These are phyloP conservation scores for Teratosphaeria epicoccoides DNA, from an alignment of 2,329 filamentous ascomycete genomes.

Conservation along the genomic window DNA sequence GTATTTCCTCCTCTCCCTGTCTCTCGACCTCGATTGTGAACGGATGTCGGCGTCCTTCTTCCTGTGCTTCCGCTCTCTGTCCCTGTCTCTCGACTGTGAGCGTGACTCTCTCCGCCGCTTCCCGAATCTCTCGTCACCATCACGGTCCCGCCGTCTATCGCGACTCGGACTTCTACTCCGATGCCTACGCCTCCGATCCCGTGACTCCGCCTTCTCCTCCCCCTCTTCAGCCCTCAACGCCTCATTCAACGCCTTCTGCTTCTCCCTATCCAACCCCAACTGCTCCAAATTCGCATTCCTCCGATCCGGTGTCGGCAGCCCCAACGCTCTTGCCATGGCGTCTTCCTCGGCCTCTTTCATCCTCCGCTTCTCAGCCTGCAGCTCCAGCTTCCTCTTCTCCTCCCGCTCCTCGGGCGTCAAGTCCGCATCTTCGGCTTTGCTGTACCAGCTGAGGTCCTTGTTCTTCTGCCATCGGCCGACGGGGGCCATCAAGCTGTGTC, in stretches of 20 bases:
- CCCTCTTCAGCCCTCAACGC: constrained; percentile 30
- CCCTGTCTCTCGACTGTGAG: constrained; percentile 16
- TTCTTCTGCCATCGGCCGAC: constrained; percentile 87
- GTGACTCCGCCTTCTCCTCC: constrained; percentile 18
- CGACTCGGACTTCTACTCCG: constrained; percentile 17
- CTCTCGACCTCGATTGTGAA: constrained; percentile 10
- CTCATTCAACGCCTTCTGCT: constrained; percentile 43
- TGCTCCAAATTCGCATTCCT: constrained; percentile 55
- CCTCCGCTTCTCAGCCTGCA: constrained; percentile 57
- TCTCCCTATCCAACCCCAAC: constrained; percentile 42
- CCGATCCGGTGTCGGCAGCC: constrained; percentile 58
- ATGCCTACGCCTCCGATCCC: constrained; percentile 19
- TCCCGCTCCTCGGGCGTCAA: constrained; percentile 41
- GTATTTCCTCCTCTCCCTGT: constrained; percentile 10
- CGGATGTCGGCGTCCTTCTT: constrained; percentile 6
- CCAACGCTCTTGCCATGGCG: constrained; percentile 72
- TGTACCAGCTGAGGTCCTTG: constrained; percentile 56
- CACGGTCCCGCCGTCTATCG: constrained; percentile 12
- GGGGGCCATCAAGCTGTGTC: constrained; percentile 79
- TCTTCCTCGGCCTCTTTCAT: constrained; percentile 91
- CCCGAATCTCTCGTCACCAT: constrained; percentile 10
- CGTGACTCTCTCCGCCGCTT: constrained; percentile 18
- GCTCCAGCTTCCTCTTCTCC: constrained; percentile 59
- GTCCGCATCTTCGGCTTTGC: constrained; percentile 45
- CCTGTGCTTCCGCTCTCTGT: constrained; percentile 16